Evolutionary conservation across 108 stramenopile species (phyloP).

Genomic region (Nitzschia sp.): DNA sequence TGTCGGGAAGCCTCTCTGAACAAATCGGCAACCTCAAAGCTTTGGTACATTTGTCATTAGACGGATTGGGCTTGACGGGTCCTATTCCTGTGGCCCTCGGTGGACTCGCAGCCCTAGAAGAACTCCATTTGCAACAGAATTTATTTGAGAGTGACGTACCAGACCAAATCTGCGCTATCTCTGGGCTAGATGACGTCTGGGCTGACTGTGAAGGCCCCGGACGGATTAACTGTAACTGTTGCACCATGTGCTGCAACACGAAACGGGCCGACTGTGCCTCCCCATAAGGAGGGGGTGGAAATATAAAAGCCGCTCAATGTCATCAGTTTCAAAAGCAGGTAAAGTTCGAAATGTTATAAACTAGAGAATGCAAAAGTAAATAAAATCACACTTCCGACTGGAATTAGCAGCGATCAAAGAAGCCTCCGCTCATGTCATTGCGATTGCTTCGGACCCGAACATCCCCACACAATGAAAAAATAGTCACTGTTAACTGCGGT

Average conservation of each 20-base stretch:
- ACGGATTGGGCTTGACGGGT: neutral
- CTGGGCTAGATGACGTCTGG: neutral
- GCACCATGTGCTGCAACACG: conserved; percentile 11
- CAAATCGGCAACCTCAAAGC: conserved; percentile 28
- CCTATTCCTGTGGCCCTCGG: conserved; percentile 5
- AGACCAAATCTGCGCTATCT: neutral
- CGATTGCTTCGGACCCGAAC: conserved; percentile 10
- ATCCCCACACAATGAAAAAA: conserved; percentile 8
- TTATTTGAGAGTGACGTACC: conserved; percentile 4
- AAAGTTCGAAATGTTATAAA: no score
- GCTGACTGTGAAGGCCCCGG: conserved; percentile 12
- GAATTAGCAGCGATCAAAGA: no score
- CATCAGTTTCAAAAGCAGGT: no score
- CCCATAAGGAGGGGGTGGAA: no score
- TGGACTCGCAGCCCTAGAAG: neutral
- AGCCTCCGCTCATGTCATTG: neutral
- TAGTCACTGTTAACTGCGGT: conserved; percentile 1
- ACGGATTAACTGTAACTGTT: conserved; percentile 8
- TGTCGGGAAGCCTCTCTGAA: conserved; percentile 36
- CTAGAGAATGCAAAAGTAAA: no score
- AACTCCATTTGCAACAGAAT: conserved; percentile 11
- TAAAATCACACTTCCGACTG: no score
- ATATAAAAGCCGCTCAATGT: no score
- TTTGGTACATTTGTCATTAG: conserved; percentile 12
- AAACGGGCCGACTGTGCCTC: neutral